Evolutionary conservation across 2,329 filamentous ascomycete species (phyloP).

Genomic region (Aurifilum marmelostoma): DNA sequence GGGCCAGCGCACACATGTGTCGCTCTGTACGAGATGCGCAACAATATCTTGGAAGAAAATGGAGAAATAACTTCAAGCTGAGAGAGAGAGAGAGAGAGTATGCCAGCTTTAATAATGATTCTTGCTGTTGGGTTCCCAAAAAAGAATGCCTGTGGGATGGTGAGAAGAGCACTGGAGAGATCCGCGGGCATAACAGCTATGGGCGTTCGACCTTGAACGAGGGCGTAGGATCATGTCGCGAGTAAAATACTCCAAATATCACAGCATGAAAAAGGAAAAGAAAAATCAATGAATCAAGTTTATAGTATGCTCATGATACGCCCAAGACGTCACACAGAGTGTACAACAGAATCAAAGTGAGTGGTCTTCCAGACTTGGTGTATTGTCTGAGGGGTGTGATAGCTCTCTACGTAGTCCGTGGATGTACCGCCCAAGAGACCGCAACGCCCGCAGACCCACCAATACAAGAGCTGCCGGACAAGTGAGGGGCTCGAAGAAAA

Average conservation of each 20-base stretch:
- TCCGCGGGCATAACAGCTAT: neutral
- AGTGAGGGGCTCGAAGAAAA: conserved; percentile 20
- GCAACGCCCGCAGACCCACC: conserved; percentile 20
- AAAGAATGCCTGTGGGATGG: neutral
- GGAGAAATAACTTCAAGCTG: neutral
- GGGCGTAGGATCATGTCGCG: neutral
- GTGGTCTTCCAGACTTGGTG: conserved; percentile 19
- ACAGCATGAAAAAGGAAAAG: neutral
- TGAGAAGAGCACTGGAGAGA: neutral
- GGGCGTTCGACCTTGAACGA: neutral
- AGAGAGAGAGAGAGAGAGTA: neutral
- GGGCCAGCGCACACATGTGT: neutral
- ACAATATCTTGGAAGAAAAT: neutral
- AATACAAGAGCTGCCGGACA: conserved; percentile 14
- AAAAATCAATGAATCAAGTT: neutral
- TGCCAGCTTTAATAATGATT: neutral
- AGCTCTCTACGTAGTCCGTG: conserved; percentile 26
- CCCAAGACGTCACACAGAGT: neutral
- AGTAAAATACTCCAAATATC: neutral
- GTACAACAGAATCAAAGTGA: neutral
- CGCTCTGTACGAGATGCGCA: neutral
- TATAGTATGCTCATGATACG: neutral
- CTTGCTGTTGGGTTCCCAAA: neutral
- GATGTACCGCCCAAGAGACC: conserved; percentile 27
- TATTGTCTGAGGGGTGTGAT: conserved; percentile 25